Percentiles rank a stretch among this genome's conserved stretches.
Evolutionary conservation across 208 protist genomes (phyloP).

Genomic region (Herpetomonas samuelpessoai): DNA sequence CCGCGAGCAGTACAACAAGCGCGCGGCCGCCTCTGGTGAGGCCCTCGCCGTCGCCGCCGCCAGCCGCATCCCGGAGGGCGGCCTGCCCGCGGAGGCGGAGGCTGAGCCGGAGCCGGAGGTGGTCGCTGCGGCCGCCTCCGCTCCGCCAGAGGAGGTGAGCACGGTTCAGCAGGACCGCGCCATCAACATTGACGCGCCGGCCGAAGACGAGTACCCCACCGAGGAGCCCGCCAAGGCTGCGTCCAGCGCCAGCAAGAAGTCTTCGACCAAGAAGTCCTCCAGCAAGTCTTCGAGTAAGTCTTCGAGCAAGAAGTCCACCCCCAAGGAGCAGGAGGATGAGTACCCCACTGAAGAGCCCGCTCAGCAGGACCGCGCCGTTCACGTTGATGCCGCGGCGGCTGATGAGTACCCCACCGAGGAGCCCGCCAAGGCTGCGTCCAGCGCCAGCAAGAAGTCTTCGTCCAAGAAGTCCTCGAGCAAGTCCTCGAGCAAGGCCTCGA

Average conservation of each 20-base stretch:
- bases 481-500: neutral
- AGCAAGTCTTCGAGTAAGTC: neutral
- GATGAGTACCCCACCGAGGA: constrained; percentile 1
- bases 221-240: constrained; percentile 4
- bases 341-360: constrained; percentile 9
- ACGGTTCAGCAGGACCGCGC: neutral
- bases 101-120: constrained; percentile 4
- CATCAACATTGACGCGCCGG: neutral
- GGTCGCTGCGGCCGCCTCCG: neutral
- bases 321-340: constrained; percentile 1
- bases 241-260: constrained; percentile 8
- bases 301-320: constrained; percentile 5
- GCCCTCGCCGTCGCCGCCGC: constrained; percentile 4
- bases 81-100: constrained; percentile 6
- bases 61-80: constrained; percentile 10
- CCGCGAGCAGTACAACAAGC: constrained; percentile 48
- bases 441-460: constrained; percentile 2
- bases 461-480: constrained; percentile 15
- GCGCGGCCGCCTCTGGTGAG: constrained; percentile 23
- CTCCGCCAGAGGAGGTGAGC: neutral
- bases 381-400: neutral
- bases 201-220: constrained; percentile 7
- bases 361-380: neutral
- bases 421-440: constrained; percentile 2
- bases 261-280: constrained; percentile 6